Evolutionary conservation across 1,139 yeast genomes (phyloP).

Genomic region (Blastobotrys raffinosifermentans): DNA sequence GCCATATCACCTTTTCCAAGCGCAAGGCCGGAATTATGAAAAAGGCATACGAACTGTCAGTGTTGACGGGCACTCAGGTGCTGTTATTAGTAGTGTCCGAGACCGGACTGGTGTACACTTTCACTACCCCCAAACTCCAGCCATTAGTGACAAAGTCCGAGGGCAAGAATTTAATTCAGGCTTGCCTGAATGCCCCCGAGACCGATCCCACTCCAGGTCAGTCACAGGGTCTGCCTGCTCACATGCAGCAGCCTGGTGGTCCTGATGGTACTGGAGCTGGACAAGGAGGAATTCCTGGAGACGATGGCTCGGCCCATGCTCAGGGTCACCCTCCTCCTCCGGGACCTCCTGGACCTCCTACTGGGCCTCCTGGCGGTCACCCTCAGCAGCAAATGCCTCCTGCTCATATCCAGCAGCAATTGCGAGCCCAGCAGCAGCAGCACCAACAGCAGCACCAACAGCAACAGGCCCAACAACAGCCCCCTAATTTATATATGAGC

Average conservation of each 20-base stretch:
- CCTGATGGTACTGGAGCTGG: conserved; percentile 2
- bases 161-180: conserved; percentile 94
- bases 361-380: conserved; percentile 6
- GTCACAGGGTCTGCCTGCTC: conserved; percentile 13
- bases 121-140: conserved; percentile 95
- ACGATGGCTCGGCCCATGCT: conserved; percentile 6
- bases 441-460: conserved; percentile 4
- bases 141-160: conserved; percentile 96
- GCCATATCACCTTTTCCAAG: conserved; percentile 95
- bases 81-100: conserved; percentile 89
- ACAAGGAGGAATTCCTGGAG: conserved; percentile 9
- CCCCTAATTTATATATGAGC: conserved; percentile 19
- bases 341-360: conserved; percentile 3
- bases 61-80: conserved; percentile 95
- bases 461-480: conserved; percentile 7
- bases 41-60: conserved; percentile 91
- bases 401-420: conserved; percentile 1
- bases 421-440: conserved; percentile 8
- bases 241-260: conserved; percentile 16
- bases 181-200: conserved; percentile 93
- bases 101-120: conserved; percentile 97
- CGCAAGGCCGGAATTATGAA: conserved; percentile 99
- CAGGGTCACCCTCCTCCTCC: neutral
- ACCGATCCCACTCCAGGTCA: conserved; percentile 6
- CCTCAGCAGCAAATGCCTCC: conserved; percentile 9